Percentiles rank a stretch among this genome's conserved stretches.
These are phyloP conservation scores for Diaporthe sp. DNA, from an alignment of 2,329 filamentous ascomycete genomes.

Conservation along the genomic window DNA sequence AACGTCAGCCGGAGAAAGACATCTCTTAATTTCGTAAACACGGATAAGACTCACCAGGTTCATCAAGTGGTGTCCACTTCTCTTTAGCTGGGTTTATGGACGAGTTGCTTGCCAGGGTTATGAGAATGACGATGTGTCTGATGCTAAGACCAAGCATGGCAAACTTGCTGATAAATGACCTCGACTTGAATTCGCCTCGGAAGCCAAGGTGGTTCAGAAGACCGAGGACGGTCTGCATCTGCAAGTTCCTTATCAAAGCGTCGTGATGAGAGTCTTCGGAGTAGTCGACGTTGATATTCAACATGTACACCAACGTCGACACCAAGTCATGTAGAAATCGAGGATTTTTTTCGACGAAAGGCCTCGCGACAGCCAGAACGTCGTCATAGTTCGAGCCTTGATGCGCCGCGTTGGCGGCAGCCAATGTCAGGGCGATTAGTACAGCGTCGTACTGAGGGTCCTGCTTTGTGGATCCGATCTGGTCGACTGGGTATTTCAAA, in stretches of 20 bases:
- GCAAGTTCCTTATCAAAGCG: conserved; percentile 78
- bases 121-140: conserved; percentile 77
- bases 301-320: conserved; percentile 75
- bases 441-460: conserved; percentile 69
- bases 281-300: conserved; percentile 85
- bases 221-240: conserved; percentile 82
- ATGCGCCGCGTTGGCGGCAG: conserved; percentile 61
- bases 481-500: conserved; percentile 63
- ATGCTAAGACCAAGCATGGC: conserved; percentile 82
- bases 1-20: not conserved
- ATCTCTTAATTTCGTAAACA: conserved; percentile 38
- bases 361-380: conserved; percentile 77
- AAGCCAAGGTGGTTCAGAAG: conserved; percentile 85
- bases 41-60: conserved; percentile 64
- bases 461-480: conserved; percentile 63
- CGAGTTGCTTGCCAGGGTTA: conserved; percentile 74
- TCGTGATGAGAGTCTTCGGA: conserved; percentile 81
- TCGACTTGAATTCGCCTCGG: conserved; percentile 71
- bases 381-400: conserved; percentile 74
- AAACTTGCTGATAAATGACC: conserved; percentile 79
- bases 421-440: conserved; percentile 72
- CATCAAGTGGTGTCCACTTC: conserved; percentile 72
- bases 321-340: conserved; percentile 75
- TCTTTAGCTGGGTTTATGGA: conserved; percentile 66
- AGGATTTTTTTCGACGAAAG: conserved; percentile 56